Evolutionary conservation across 192 early-diverging fungal species (phyloP).

Genomic region (Lunasporangiospora selenospora): DNA sequence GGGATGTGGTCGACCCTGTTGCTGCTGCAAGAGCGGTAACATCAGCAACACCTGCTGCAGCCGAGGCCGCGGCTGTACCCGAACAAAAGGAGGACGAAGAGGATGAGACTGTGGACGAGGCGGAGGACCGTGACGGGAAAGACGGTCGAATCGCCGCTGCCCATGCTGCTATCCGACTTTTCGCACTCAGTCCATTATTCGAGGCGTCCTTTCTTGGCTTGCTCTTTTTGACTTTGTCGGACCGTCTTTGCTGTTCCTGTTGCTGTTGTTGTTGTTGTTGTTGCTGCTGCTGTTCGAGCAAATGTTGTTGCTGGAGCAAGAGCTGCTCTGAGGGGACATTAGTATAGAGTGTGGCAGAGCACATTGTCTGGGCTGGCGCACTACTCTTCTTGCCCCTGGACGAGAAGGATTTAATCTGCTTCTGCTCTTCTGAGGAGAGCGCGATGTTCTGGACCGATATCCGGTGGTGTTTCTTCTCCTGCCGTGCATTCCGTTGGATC

Average conservation of each 20-base stretch:
- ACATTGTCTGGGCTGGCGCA: no score
- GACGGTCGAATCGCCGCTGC: conserved; percentile 17
- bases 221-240: no score
- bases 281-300: not conserved
- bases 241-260: conserved; percentile 4
- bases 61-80: no score
- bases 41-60: no score
- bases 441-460: conserved; percentile 1
- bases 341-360: not conserved
- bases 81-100: not conserved
- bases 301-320: not conserved
- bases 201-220: no score
- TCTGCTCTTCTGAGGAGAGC: no score
- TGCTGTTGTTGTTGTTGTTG: conserved; percentile 6
- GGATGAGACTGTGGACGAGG: not conserved
- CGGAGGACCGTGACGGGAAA: not conserved
- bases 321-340: not conserved
- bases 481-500: conserved; percentile 19
- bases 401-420: no score
- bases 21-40: not conserved
- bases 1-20: not conserved
- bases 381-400: no score
- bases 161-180: conserved; percentile 32
- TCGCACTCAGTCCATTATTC: no score
- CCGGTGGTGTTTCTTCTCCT: conserved; percentile 18